phyloP scores from a whole-genome alignment of 257 asterid genomes.

The Solanum phureja region DNA sequence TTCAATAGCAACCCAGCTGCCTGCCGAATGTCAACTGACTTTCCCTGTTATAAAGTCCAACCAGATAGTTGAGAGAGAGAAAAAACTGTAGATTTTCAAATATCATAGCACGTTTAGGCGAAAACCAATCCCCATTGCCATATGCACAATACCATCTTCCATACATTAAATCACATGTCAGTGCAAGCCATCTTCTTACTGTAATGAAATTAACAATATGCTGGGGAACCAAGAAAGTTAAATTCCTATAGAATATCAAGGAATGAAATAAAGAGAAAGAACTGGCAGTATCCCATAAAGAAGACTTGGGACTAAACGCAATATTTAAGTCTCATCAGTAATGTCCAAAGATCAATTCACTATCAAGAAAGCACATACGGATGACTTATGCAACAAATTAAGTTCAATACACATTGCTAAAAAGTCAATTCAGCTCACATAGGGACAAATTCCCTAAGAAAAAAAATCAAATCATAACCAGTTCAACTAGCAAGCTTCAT shows the following conservation, averaged over 20 bases:
- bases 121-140: neutral
- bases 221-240: neutral
- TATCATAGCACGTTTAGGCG: neutral
- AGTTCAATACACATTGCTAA: neutral
- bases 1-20: constrained; percentile 95
- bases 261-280: neutral
- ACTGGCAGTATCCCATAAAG: neutral
- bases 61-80: neutral
- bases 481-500: neutral
- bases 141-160: neutral
- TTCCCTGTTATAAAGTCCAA: constrained; percentile 55
- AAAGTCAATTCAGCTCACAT: neutral
- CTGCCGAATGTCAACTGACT: constrained; percentile 84
- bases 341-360: neutral
- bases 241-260: neutral
- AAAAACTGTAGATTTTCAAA: neutral
- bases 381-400: neutral
- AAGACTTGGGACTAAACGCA: neutral
- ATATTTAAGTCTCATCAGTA: neutral
- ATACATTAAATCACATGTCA: neutral
- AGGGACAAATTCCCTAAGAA: neutral
- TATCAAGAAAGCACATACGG: neutral
- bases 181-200: neutral
- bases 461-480: neutral
- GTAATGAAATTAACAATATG: neutral